Base-by-base conservation (phyloP, 2,329 filamentous ascomycete genomes). In the Fusarium sp. region DNA sequence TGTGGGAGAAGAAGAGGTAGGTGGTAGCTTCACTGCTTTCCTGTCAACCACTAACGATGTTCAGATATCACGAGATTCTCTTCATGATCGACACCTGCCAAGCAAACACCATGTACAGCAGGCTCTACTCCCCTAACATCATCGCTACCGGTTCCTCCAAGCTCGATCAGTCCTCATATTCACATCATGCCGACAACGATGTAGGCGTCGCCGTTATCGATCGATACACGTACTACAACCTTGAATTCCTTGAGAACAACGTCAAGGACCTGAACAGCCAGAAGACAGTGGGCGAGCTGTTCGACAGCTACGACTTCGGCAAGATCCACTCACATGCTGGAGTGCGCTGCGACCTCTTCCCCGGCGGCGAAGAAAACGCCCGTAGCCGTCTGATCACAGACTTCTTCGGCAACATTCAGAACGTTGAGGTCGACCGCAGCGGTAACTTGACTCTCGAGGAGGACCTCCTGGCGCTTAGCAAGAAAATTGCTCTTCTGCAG, bases 1-100 rank as follows among this genome's bases (percentile, higher is more conserved):
- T 99, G 96, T 98, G 95, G 94, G 96, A 99, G 88, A 99, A 99
- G 90, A 97, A 97, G 86, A 92, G 96, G 87, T 92, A n/a, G 18
- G 75, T 51, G 26, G 20, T 20, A 26, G 39, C 36, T 24, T n/a
- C 28, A 45, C 34, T 82, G n/a, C 81, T 52, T 39, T 44, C 38
- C 28, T 26, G 52, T 22, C 17, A 24, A 15, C n/a, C 51, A 30
- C 66, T 75, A 48, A 73, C 41, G 10, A 32, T 18, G 61, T 36
- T 26, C 54, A 93, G 92, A 81, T 99, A 98, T 83, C 94, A 98
- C 82, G 96, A 99, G 84, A 91, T 99, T 77, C 90, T 99, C 66
- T 99, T 99, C 87, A 99, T 99, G 96, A 99, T 99, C 84, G 96
- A 99, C 83, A 99, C 96, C 1, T 99, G 96, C 85, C 96, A 99